phyloP scores from a whole-genome alignment of 768 basidiomycete species.

The Trametes punicea region DNA sequence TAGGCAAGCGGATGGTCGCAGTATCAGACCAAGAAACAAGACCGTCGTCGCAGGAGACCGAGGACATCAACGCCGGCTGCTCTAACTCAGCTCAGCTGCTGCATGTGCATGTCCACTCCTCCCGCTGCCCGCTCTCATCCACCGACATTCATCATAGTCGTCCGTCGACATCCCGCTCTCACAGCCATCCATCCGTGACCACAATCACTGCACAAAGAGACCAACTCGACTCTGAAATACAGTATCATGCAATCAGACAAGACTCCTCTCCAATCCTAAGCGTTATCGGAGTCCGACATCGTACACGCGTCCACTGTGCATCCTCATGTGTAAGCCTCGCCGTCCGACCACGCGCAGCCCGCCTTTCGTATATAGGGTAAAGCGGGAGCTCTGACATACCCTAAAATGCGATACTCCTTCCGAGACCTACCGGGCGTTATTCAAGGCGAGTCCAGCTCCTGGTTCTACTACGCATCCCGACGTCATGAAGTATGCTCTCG shows the following conservation, averaged over 20 bases:
- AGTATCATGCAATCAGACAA: not conserved
- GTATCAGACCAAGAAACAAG: slow-evolving; percentile 16
- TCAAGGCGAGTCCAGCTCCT: not conserved
- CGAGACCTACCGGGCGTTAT: not conserved
- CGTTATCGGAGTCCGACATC: slow-evolving; percentile 17
- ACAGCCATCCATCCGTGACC: too few species aligned
- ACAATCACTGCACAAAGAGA: too few species aligned
- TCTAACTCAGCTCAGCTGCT: too few species aligned
- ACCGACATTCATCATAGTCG: not conserved
- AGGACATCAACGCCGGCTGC: too few species aligned
- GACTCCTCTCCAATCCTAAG: slow-evolving; percentile 8
- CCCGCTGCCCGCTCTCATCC: slow-evolving; percentile 3
- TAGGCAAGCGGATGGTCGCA: slow-evolving; percentile 18
- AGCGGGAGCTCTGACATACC: slow-evolving; percentile 4
- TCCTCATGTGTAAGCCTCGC: not conserved
- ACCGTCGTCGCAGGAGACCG: too few species aligned
- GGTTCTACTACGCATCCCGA: too few species aligned
- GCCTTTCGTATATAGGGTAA: not conserved
- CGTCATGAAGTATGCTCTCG: not conserved
- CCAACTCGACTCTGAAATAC: not conserved
- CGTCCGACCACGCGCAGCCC: not conserved
- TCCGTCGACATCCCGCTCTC: not conserved
- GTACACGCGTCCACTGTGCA: slow-evolving; percentile 1
- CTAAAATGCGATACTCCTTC: not conserved
- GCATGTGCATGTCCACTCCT: too few species aligned